Base-by-base conservation (phyloP, 2,329 filamentous ascomycete genomes). In the Ascochyta viciae-villosae region DNA sequence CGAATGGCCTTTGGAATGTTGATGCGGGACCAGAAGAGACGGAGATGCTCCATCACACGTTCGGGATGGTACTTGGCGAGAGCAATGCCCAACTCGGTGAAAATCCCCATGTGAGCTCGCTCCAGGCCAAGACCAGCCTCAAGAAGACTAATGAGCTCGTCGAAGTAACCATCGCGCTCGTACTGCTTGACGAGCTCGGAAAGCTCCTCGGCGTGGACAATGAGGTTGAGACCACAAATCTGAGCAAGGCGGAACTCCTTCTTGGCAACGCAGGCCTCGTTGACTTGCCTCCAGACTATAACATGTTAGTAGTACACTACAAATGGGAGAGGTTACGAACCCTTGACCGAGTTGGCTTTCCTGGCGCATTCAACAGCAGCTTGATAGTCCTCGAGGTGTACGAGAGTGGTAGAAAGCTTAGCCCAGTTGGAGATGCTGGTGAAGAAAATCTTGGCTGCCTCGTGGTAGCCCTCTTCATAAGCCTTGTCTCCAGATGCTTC, bases 341-440 rank as follows among this genome's bases (percentile, higher is more conserved):
- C 39, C 82, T 96, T 97, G 79, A 97, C 93, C 78, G 92, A 98
- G 83, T 98, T 99, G 69, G 95, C 95, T 81, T 99, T 98, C 76
- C 95, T 91, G 24, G 96, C 95, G 72, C 92, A 97, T 76, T 99
- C 95, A 38, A 99, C 95, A 41, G 95, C 95, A 67, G 92, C 92
- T 78, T 99, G 96, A 81, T 99, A 98, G 67, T 99, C 95, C 63
- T 89, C 90, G 6, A 99, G 87, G 76, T 98, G 92, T n/a, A 99
- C 95, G 58, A 98, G 86, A 10, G 95, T 99, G 10, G 95, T 98
- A 13, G 95, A 93, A 69, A 99, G 88, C 83, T 99, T 99, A 52
- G 94, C 94, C 95, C 95, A 99, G 85, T 99, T 99, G 50, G 95
- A 99, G 75, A 99, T 96, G 81, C 91, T 98, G 52, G 87, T 92